Base-by-base conservation (phyloP, 257 asterid genomes). In the Prunella vulgaris region DNA sequence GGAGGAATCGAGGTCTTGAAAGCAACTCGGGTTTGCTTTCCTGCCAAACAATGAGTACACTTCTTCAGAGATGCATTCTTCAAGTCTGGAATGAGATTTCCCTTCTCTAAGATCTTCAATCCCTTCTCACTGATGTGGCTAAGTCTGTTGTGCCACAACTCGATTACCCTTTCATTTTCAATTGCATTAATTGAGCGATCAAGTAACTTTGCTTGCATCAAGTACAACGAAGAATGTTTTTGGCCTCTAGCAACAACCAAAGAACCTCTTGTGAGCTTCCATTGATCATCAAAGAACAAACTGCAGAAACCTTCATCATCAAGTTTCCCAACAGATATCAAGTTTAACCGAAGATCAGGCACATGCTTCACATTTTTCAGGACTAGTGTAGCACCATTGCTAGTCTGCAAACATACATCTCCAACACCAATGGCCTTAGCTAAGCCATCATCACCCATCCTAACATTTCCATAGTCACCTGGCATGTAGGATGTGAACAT, bases 251-350 rank as follows among this genome's bases (percentile, higher is more conserved):
- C 74, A 27, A 37, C 42, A 6, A 57, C 33, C 54, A 69, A 25
- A 2, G 57, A 56, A 5, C 57, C 25, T 57, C 1, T 33, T 7
- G 74, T 3, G 3, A 69, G 74, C 37, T 69, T 69, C 40, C 57
- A 69, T 10, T 21, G 28, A 18, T 56, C 15, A 20, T 44, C 10
- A 22, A n/a, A n/a, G n/a, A n/a, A n/a, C n/a, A n/a, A n/a, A n/a
- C n/a, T n/a, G n/a, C n/a, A n/a, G n/a, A n/a, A 62, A n/a, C 51
- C 27, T 17, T 48, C 70, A 62, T 60, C 62, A 60, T 61, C 69
- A 54, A 54, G 35, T 1, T 9, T n/a, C 9, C 27, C 27, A 15
- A 54, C 6, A 3, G n/a, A 54, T 2, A 54, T 22, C 61, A 54
- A 54, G 14, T 54, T 54, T 8, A 54, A 54, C 0, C 32, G 35